Conservation (phyloP, 1,139 yeast species). For the Diutina pseudorugosa region DNA sequence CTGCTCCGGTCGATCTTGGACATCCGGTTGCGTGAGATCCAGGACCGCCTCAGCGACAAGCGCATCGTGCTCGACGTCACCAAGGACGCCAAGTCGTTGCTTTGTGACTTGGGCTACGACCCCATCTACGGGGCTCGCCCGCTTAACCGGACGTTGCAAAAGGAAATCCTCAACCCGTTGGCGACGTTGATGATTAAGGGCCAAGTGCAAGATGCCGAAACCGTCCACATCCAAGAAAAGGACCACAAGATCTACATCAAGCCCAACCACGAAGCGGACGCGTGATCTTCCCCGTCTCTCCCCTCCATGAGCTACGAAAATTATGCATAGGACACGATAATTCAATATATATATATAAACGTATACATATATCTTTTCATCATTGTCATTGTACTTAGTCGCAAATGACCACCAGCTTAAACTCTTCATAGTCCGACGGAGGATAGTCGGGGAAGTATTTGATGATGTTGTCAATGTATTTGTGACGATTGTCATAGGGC, state of each 20-base stretch:
- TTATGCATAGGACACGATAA: not conserved
- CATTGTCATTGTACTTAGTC: too few species aligned
- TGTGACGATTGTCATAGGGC: slow-evolving; percentile 3
- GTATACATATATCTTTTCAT: not conserved
- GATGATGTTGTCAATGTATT: slow-evolving; percentile 3
- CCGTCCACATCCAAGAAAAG: slow-evolving; percentile 30
- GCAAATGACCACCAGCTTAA: slow-evolving; percentile 1
- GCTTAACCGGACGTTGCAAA: slow-evolving; percentile 78
- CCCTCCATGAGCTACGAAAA: not conserved
- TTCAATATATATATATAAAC: not conserved
- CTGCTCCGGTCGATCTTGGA: slow-evolving; percentile 74
- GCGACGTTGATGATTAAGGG: slow-evolving; percentile 74
- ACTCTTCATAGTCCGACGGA: slow-evolving; percentile 1
- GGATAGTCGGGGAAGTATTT: slow-evolving; percentile 4
- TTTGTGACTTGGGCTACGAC: slow-evolving; percentile 81
- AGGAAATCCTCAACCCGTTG: slow-evolving; percentile 71
- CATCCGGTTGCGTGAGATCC: slow-evolving; percentile 69
- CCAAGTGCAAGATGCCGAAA: slow-evolving; percentile 58
- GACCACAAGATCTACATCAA: slow-evolving; percentile 19
- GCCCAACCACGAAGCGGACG: not conserved
- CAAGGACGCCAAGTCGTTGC: slow-evolving; percentile 58
- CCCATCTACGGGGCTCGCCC: slow-evolving; percentile 94
- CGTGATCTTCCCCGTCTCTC: not conserved
- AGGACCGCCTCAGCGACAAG: slow-evolving; percentile 65
- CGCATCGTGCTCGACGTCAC: slow-evolving; percentile 54